A percentile compares a stretch with the other conserved stretches of the same genome.
phyloP scores from a whole-genome alignment of 2,329 filamentous ascomycete genomes.

The Penicillium sp. region DNA sequence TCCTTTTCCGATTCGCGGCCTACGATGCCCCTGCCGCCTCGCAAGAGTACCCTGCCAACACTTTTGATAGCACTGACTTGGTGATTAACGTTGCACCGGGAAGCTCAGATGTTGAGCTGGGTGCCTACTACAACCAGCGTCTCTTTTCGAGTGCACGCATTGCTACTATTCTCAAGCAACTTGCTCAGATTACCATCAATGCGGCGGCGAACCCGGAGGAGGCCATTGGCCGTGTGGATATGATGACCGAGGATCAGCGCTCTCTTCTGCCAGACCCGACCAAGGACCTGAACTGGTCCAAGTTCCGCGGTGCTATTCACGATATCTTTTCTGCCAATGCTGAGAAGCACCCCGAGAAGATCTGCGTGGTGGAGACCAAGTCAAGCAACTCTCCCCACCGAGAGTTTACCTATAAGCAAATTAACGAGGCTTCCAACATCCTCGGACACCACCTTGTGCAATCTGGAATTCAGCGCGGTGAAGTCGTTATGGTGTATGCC shows the following conservation, averaged over 20 bases:
- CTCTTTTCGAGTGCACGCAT: constrained; percentile 49
- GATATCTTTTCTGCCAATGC: constrained; percentile 54
- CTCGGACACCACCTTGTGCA: constrained; percentile 77
- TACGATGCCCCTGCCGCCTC: constrained; percentile 47
- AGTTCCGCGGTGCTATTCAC: constrained; percentile 47
- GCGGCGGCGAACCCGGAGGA: constrained; percentile 42
- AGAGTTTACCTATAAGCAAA: constrained; percentile 79
- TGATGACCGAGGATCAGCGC: constrained; percentile 39
- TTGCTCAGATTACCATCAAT: constrained; percentile 42
- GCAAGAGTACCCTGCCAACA: constrained; percentile 43
- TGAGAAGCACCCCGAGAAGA: constrained; percentile 64
- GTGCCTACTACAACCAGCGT: constrained; percentile 47
- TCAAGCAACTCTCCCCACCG: constrained; percentile 56
- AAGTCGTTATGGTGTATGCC: constrained; percentile 92
- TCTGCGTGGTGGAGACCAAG: constrained; percentile 68
- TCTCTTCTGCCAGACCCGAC: constrained; percentile 44
- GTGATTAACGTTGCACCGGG: constrained; percentile 40
- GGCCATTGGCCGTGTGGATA: constrained; percentile 45
- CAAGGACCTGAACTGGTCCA: constrained; percentile 46
- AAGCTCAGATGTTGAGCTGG: constrained; percentile 32
- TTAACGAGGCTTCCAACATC: constrained; percentile 79
- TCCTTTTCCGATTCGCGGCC: constrained; percentile 49
- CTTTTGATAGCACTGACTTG: constrained; percentile 47
- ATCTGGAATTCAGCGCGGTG: constrained; percentile 71
- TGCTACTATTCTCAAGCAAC: constrained; percentile 44